Base-by-base conservation (phyloP, 352 stramenopile genomes). In the Hyaloperonospora arabidopsidis region DNA sequence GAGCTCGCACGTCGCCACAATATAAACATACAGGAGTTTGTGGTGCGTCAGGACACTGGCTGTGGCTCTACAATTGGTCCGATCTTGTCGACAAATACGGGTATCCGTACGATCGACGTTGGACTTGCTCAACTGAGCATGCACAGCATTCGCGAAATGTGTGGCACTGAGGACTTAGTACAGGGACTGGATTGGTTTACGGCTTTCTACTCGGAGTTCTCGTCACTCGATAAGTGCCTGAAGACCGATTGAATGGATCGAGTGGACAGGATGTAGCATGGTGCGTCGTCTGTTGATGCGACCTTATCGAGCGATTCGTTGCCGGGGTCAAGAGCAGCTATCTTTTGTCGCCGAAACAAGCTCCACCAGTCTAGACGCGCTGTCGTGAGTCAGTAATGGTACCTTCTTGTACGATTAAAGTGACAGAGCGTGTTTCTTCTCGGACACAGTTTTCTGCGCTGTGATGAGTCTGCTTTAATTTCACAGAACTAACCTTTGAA, bases 31-130 rank as follows among this genome's bases (percentile, higher is more conserved):
- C 93, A 99, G 74, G 90, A 98, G 69, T 98, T 98, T 63, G 93
- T 98, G 14, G 86, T 97, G n/a, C 82, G 92, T 54, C 91, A 98
- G 64, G 96, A 99, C 66, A 97, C 89, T 59, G 81, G 72, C 39
- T 98, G 97, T 46, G 96, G 96, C 38, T 97, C 78, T 44, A 99
- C 96, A 4, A 99, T 99, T 65, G 97, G 96, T 21, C 96, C 96
- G 2, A 96, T 98, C 35, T 81, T 98, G n/a, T 89, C 87, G 45
- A 87, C 95, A 1, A 76, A 81, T 49, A 97, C 94, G 22, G 96
- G 97, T 34, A 98, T 99, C 49, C 79, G 92, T 52, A 97, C 96
- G 13, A 95, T 99, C 52, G 96, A 99, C 69, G 84, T 98, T 43
- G 97, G 97, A 25, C 88, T 97, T 32, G 89, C 96, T 38, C 95